These are phyloP conservation scores for Byssochlamys sp. DNA, from an alignment of 2,329 filamentous ascomycete genomes.

Conservation along the genomic window DNA sequence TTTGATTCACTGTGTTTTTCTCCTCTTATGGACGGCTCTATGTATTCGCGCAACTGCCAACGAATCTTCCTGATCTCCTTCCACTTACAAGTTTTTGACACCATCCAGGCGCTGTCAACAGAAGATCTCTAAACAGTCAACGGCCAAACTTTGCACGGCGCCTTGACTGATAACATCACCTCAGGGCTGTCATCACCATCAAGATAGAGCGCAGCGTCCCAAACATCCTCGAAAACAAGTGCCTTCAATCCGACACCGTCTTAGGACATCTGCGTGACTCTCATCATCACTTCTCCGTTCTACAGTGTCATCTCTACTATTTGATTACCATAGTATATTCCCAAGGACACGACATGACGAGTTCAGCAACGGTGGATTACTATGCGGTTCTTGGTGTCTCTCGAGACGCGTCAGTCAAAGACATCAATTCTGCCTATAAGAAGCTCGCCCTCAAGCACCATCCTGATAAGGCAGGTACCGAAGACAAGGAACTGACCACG, in stretches of 20 bases:
- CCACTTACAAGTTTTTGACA: not conserved
- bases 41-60: not conserved
- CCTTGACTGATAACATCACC: not conserved
- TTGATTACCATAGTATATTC: not conserved
- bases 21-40: not conserved
- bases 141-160: not conserved
- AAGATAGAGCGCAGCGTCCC: not conserved
- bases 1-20: not conserved
- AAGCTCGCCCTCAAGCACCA: slow-evolving; percentile 20
- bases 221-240: not conserved
- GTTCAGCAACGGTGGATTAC: slow-evolving; percentile 8
- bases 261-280: not conserved
- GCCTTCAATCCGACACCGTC: not conserved
- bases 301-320: not conserved
- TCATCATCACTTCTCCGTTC: not conserved
- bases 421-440: slow-evolving; percentile 27
- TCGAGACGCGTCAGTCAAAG: slow-evolving; percentile 15
- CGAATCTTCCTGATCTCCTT: not conserved
- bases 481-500: not conserved
- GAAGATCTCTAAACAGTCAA: not conserved
- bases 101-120: not conserved
- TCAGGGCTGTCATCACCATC: not conserved
- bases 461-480: not conserved
- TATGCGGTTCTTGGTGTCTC: slow-evolving; percentile 21
- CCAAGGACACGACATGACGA: slow-evolving; percentile 5